Evolutionary conservation across 2,329 filamentous ascomycete genomes (phyloP).

Genomic region (Tothia fuscella): DNA sequence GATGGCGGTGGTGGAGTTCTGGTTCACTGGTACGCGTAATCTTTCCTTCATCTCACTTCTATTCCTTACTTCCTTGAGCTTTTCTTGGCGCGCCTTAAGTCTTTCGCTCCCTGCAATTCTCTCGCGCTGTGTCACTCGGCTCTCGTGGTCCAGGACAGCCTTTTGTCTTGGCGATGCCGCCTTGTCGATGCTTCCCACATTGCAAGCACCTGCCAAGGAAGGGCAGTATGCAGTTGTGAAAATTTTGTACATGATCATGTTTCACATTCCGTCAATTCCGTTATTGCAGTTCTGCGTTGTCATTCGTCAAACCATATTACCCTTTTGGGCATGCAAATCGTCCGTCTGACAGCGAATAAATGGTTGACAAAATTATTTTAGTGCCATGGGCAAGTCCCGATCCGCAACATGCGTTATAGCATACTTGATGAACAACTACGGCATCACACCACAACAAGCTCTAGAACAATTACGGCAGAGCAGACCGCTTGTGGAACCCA

Average conservation of each 20-base stretch:
- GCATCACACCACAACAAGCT: conserved; percentile 48
- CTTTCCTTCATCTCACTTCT: neutral
- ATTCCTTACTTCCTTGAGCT: neutral
- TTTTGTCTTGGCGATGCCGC: no score
- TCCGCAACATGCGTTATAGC: conserved; percentile 76
- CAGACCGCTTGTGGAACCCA: conserved; percentile 74
- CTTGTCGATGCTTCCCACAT: no score
- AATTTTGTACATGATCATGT: no score
- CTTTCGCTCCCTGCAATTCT: no score
- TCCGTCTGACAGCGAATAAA: no score
- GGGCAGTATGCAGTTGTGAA: no score
- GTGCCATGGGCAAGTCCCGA: conserved; percentile 92
- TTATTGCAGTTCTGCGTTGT: no score
- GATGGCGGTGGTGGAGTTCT: conserved; percentile 49
- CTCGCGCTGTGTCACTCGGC: no score
- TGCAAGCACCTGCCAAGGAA: no score
- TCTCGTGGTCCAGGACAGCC: neutral
- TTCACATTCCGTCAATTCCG: no score
- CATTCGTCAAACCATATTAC: no score
- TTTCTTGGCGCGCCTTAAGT: neutral
- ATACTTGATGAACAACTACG: conserved; percentile 57
- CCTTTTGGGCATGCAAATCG: no score
- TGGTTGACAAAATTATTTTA: conserved; percentile 29
- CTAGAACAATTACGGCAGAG: conserved; percentile 56
- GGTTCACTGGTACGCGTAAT: conserved; percentile 53